phyloP scores from a whole-genome alignment of 305 asterid species.

The Fraxinus dipetala region DNA sequence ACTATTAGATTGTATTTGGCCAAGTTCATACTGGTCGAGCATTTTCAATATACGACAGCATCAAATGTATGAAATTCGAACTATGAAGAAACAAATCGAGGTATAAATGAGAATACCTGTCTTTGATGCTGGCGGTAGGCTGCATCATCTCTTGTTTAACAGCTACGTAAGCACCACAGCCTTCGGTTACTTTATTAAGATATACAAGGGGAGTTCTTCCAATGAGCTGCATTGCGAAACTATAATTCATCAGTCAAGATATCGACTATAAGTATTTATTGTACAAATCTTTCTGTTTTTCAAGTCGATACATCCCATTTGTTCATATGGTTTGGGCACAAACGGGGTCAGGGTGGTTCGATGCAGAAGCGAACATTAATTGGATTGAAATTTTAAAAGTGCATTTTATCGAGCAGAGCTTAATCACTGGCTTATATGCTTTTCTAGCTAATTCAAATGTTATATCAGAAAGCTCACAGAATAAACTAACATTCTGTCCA shows the following conservation, averaged over 20 bases:
- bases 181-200: conserved; percentile 78
- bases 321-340: neutral
- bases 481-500: neutral
- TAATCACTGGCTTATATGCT: neutral
- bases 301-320: neutral
- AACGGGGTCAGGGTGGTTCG: neutral
- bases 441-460: neutral
- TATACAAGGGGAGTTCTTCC: conserved; percentile 88
- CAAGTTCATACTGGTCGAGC: neutral
- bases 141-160: conserved; percentile 96
- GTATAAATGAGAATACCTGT: conserved; percentile 43
- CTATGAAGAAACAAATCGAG: neutral
- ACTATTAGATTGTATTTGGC: neutral
- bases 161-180: conserved; percentile 87
- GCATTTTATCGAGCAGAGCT: neutral
- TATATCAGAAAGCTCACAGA: neutral
- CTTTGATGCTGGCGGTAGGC: conserved; percentile 97
- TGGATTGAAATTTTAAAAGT: neutral
- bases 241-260: conserved; percentile 1
- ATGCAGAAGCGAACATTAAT: neutral
- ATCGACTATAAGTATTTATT: neutral
- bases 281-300: neutral
- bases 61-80: neutral
- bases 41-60: neutral
- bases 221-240: conserved; percentile 57